Evolutionary conservation across 331 rosid species (phyloP).

Genomic region (Saraca asoca): DNA sequence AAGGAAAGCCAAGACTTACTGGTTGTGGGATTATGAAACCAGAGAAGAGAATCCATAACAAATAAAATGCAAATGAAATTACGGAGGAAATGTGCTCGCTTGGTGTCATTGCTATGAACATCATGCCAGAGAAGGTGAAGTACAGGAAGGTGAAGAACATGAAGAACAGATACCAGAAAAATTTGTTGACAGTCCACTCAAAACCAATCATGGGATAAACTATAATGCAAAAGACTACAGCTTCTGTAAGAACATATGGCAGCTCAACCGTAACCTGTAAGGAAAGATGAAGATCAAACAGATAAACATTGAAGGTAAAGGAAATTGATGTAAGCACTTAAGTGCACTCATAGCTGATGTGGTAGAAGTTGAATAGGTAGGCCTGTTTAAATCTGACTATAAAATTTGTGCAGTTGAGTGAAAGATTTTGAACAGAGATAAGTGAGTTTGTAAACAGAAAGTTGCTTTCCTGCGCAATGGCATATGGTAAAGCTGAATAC

Average conservation of each 20-base stretch:
- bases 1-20: conserved; percentile 29
- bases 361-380: too few relatives aligned
- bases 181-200: conserved; percentile 55
- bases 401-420: too few relatives aligned
- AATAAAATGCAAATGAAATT: conserved; percentile 52
- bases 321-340: too few relatives aligned
- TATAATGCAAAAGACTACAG: conserved; percentile 42
- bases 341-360: too few relatives aligned
- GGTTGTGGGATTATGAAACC: conserved; percentile 51
- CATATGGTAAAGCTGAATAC: conserved; percentile 66
- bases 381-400: too few relatives aligned
- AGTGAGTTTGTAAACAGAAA: neutral
- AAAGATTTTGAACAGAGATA: too few relatives aligned
- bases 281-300: neutral
- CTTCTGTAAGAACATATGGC: conserved; percentile 50
- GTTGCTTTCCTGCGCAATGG: conserved; percentile 57
- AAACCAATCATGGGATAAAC: conserved; percentile 63
- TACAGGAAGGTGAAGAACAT: conserved; percentile 55
- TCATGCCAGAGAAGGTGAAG: conserved; percentile 72
- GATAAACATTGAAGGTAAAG: too few relatives aligned
- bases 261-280: conserved; percentile 55
- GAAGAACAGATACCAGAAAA: conserved; percentile 60
- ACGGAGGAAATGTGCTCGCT: conserved; percentile 54
- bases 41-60: conserved; percentile 55
- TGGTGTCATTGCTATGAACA: conserved; percentile 63